Percentiles rank a stretch among this genome's conserved stretches.
Conservation (phyloP, 257 asterid species). For the Solanum habrochaites region DNA sequence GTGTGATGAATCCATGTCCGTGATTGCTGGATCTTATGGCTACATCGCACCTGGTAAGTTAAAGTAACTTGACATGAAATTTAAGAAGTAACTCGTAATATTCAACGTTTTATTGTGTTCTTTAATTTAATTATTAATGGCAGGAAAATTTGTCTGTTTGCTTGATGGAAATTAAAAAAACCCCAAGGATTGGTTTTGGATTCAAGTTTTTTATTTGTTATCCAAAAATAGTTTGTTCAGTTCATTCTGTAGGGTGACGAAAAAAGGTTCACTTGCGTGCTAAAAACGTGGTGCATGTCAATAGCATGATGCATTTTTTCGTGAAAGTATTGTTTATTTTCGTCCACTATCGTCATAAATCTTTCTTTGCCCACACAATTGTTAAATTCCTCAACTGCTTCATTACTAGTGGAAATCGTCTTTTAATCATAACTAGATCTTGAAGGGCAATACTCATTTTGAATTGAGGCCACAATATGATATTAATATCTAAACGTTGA, state of each 20-base stretch:
- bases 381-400: neutral
- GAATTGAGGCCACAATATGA: neutral
- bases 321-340: neutral
- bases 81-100: too few relatives aligned
- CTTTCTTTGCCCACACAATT: neutral
- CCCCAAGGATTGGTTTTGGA: too few relatives aligned
- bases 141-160: neutral
- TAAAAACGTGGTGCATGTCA: constrained; percentile 3
- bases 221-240: neutral
- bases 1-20: constrained; percentile 65
- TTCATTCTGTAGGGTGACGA: constrained; percentile 47
- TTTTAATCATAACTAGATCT: neutral
- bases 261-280: constrained; percentile 6
- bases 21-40: constrained; percentile 89
- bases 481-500: neutral
- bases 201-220: neutral
- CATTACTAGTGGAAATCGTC: neutral
- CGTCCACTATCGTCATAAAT: neutral
- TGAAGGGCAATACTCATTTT: neutral
- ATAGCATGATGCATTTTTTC: neutral
- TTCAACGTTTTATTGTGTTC: neutral
- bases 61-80: neutral
- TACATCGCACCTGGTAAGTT: constrained; percentile 86
- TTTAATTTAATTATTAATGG: neutral
- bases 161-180: too few relatives aligned